Evolutionary conservation across 192 early-diverging fungal genomes (phyloP).

Genomic region (Anaeromyces robustus): DNA sequence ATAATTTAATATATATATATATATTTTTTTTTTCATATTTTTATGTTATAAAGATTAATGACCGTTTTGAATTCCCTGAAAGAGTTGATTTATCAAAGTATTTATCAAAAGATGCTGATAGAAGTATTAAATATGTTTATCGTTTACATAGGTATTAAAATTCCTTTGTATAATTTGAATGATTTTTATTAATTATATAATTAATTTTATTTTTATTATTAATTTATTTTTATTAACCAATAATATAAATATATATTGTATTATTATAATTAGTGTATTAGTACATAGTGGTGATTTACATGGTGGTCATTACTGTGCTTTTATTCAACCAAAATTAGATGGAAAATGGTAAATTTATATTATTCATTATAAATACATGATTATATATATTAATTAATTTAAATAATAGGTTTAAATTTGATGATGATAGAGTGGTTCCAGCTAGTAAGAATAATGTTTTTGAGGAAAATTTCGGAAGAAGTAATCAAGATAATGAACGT

Average conservation of each 20-base stretch:
- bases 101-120: conserved; percentile 44
- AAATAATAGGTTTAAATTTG: conserved; percentile 57
- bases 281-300: conserved; percentile 88
- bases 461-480: conserved; percentile 87
- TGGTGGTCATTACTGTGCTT: conserved; percentile 87
- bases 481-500: conserved; percentile 20
- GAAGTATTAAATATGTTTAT: conserved; percentile 55
- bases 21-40: background rate
- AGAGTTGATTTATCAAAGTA: conserved; percentile 76
- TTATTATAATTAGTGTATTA: conserved; percentile 58
- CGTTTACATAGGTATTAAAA: conserved; percentile 57
- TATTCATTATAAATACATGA: background rate
- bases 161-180: too few relatives aligned
- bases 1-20: too few relatives aligned
- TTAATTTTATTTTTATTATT: background rate
- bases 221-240: background rate
- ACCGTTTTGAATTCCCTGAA: conserved; percentile 85
- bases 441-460: conserved; percentile 64
- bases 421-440: conserved; percentile 85
- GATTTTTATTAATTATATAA: background rate
- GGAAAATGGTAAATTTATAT: conserved; percentile 64
- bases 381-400: background rate
- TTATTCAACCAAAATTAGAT: conserved; percentile 63
- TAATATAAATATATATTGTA: background rate
- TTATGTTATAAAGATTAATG: conserved; percentile 49